phyloP scores from a whole-genome alignment of 495 filamentous ascomycete species.

The Xylaria sp. region DNA sequence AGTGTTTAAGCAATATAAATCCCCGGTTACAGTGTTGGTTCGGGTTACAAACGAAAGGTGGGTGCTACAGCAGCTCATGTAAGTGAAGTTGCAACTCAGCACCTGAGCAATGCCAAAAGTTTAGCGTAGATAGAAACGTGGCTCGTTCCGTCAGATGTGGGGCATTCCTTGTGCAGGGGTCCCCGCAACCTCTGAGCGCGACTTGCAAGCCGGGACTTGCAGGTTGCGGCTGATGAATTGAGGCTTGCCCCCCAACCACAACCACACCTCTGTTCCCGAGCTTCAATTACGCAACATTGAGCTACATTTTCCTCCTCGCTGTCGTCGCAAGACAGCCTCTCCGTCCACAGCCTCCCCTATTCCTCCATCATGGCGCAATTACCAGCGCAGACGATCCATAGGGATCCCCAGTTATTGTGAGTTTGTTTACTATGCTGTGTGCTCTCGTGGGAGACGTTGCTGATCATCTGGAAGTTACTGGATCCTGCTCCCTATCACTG shows the following conservation, averaged over 20 bases:
- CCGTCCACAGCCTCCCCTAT: neutral
- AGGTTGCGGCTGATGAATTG: conserved; percentile 21
- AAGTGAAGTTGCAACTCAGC: conserved; percentile 12
- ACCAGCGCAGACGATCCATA: conserved; percentile 90
- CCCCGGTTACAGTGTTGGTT: too few species aligned
- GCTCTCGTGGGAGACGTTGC: conserved; percentile 22
- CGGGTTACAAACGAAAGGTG: neutral
- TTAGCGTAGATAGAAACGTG: conserved; percentile 25
- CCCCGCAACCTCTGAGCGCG: neutral
- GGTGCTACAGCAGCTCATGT: neutral
- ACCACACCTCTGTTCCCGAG: conserved; percentile 19
- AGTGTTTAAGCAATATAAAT: neutral
- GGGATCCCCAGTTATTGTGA: conserved; percentile 98
- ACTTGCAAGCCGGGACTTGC: neutral
- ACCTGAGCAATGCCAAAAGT: conserved; percentile 14
- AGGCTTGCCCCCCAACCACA: conserved; percentile 16
- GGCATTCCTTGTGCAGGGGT: conserved; percentile 18
- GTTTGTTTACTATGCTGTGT: neutral
- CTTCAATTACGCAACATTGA: conserved; percentile 5
- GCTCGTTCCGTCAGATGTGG: conserved; percentile 33
- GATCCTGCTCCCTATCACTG: conserved; percentile 95
- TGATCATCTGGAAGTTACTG: conserved; percentile 72
- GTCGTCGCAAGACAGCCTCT: conserved; percentile 6
- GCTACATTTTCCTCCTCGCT: neutral
- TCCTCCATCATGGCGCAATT: conserved; percentile 77